Conservation (phyloP, 768 basidiomycete genomes). For the Tulasnella sp. region DNA sequence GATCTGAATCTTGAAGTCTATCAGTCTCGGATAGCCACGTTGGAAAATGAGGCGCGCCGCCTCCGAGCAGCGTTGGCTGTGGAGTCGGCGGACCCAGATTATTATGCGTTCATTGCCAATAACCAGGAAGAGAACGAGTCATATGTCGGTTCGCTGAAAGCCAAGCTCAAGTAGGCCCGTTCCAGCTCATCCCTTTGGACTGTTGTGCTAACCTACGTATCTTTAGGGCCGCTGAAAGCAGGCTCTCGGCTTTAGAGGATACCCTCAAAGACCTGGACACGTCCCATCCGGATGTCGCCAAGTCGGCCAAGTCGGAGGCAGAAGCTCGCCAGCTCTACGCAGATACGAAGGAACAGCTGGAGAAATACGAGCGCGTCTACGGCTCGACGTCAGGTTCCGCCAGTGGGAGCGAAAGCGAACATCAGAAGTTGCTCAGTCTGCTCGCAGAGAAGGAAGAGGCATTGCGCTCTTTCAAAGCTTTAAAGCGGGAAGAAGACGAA, state of each 20-base stretch:
- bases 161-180: slow-evolving; percentile 57
- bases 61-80: slow-evolving; percentile 80
- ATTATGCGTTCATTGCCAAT: slow-evolving; percentile 69
- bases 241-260: slow-evolving; percentile 56
- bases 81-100: slow-evolving; percentile 65
- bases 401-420: slow-evolving; percentile 47
- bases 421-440: slow-evolving; percentile 54
- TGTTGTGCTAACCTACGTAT: slow-evolving; percentile 37
- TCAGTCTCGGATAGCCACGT: slow-evolving; percentile 71
- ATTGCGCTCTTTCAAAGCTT: slow-evolving; percentile 56
- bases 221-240: slow-evolving; percentile 58
- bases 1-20: neutral
- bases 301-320: slow-evolving; percentile 46
- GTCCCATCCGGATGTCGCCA: slow-evolving; percentile 58
- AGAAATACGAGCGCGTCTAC: slow-evolving; percentile 64
- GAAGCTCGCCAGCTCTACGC: slow-evolving; percentile 40
- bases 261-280: slow-evolving; percentile 52
- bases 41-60: slow-evolving; percentile 73
- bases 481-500: slow-evolving; percentile 66
- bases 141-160: slow-evolving; percentile 58
- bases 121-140: slow-evolving; percentile 49
- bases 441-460: slow-evolving; percentile 72
- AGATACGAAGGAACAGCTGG: slow-evolving; percentile 45
- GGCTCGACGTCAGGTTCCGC: slow-evolving; percentile 55
- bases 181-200: neutral